Conservation (phyloP, 176 grass and related monocot species). For the Neostapfia colusana region DNA sequence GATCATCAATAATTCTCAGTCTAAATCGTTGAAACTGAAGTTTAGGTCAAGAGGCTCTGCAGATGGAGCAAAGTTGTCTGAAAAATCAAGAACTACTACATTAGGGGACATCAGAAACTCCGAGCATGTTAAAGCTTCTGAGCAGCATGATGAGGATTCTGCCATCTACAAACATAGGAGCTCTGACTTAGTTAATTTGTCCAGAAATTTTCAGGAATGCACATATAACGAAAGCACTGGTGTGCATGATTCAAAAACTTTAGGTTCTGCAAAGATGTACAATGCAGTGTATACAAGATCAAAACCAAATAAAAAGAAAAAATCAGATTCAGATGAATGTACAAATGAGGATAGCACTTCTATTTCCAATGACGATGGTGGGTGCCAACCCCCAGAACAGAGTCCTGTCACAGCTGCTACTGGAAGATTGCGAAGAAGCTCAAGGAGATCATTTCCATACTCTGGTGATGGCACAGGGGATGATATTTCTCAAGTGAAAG, state of each 20-base stretch:
- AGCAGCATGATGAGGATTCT: constrained; percentile 49
- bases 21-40: constrained; percentile 53
- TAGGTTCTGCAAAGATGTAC: constrained; percentile 48
- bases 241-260: constrained; percentile 47
- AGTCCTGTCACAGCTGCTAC: constrained; percentile 53
- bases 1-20: constrained; percentile 39
- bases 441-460: constrained; percentile 39
- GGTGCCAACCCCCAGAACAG: constrained; percentile 51
- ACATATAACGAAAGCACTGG: constrained; percentile 36
- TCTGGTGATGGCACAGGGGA: constrained; percentile 35
- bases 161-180: constrained; percentile 39
- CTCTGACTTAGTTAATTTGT: constrained; percentile 25
- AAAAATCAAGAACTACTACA: constrained; percentile 30
- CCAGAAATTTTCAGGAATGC: constrained; percentile 41
- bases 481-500: constrained; percentile 47
- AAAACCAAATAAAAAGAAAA: constrained; percentile 60
- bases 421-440: constrained; percentile 49
- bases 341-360: constrained; percentile 71
- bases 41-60: constrained; percentile 60
- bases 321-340: constrained; percentile 49
- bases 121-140: background rate
- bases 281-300: constrained; percentile 79
- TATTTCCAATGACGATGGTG: constrained; percentile 61
- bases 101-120: constrained; percentile 7
- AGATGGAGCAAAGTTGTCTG: constrained; percentile 33